phyloP scores from a whole-genome alignment of 1,284 basidiomycete species.

The Trametes pubescens region DNA sequence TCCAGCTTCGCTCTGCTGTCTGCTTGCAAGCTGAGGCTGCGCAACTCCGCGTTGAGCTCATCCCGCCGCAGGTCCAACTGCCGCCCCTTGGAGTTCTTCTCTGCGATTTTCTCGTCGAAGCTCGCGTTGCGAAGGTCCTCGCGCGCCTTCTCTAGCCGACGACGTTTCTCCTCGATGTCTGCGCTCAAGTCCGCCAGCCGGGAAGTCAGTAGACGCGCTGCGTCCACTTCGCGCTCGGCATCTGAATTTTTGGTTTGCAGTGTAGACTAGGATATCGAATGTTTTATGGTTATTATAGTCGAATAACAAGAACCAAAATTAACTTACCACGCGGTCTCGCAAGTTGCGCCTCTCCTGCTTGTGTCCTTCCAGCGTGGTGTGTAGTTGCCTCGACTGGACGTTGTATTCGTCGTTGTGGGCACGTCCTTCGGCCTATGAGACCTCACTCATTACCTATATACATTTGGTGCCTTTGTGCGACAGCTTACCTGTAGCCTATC shows the following conservation, averaged over 20 bases:
- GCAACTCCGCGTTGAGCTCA: constrained; percentile 75
- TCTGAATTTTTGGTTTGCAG: constrained; percentile 32
- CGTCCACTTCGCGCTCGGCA: constrained; percentile 39
- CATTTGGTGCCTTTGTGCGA: not conserved
- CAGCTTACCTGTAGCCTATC: constrained; percentile 66
- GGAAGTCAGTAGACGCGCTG: constrained; percentile 35
- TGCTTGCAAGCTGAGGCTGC: constrained; percentile 80
- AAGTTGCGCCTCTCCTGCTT: constrained; percentile 60
- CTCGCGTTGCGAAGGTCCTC: constrained; percentile 65
- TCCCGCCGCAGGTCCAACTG: constrained; percentile 79
- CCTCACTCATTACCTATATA: not conserved
- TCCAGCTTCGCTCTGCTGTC: constrained; percentile 85
- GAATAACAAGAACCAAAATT: not conserved
- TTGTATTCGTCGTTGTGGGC: constrained; percentile 67
- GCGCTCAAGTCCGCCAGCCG: constrained; percentile 47
- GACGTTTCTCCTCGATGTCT: constrained; percentile 70
- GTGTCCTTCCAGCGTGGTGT: constrained; percentile 59
- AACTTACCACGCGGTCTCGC: constrained; percentile 70
- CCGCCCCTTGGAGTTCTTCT: constrained; percentile 63
- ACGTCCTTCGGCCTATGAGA: constrained; percentile 53
- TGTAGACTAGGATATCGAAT: constrained; percentile 24
- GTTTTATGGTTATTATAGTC: not conserved
- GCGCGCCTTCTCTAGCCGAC: constrained; percentile 64
- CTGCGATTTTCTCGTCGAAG: constrained; percentile 76
- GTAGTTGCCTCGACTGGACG: constrained; percentile 58